Base-by-base conservation (phyloP, 306 rosid genomes). In the Dalbergia oliveri region DNA sequence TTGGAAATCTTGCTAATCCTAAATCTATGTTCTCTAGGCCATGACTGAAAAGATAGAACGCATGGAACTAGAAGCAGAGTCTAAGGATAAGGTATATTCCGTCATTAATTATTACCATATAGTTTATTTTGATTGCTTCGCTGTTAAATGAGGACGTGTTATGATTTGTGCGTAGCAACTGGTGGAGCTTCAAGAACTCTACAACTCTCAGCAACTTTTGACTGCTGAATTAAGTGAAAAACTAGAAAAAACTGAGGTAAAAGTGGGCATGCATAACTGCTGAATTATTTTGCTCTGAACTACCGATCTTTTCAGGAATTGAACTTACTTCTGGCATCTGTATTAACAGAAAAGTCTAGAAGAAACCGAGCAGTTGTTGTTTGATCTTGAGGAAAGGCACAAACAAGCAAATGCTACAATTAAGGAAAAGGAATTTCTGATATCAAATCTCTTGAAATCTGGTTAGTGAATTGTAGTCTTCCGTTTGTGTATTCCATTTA, bases 21-120 rank as follows among this genome's bases (percentile, higher is more conserved):
- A 57, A 62, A 81, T 57, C 63, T 65, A 45, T 76, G 53, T 68
- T 82, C 79, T 76, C 34, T 77, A 96, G 99, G 97, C 98, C 70
- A 96, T 96, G 99, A 79, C 94, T 76, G 99, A 96, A 81, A 96
- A 91, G 86, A 91, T 96, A 65, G 98, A 96, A 84, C 94, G 97
- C 59, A 91, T 96, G 99, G 99, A 96, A 87, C 92, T 80, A 77
- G 97, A 89, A 23, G 91, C 87, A 18, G 98, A 96, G 54, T 88
- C 96, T n/a, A 96, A 96, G 89, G 99, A 96, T 84, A 96, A 96
- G 97, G 99, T 96, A 84, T 34, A 54, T 83, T 34, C 71, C 16
- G 8, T 72, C 34, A 64, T 82, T 78, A 64, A 77, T 79, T 59
- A 41, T 34, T 89, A 78, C 60, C 67, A 39, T 59, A 31, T 34